Base-by-base conservation (phyloP, 179 eudicot genomes). In the Beta macrorhiza region DNA sequence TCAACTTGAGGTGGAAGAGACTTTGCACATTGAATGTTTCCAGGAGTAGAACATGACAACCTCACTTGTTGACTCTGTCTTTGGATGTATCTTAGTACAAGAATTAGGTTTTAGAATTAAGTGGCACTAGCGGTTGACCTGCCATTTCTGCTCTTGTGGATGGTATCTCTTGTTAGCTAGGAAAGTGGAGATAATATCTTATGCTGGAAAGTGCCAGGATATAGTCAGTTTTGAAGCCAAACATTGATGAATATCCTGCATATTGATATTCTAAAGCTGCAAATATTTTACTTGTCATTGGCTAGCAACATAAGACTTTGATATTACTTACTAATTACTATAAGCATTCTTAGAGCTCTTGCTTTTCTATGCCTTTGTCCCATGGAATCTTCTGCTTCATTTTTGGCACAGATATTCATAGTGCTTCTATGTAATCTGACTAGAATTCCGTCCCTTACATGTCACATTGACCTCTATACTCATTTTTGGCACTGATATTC, bases 61-160 rank as follows among this genome's bases (percentile, higher is more conserved):
- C 32, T 59, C 17, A 70, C 37, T 77, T 75, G 67, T 67, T 75
- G 78, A 82, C 77, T 80, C 25, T 15, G 29, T 49, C 73, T 70
- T 37, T 64, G 16, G 49, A 61, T 80, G 29, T 76, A 62, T 67
- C 75, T 76, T 77, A 72, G 69, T 62, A 71, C 69, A 63, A 80
- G 15, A 49, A 57, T 5, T 69, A 59, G 42, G 8, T 5, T 55
- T 57, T 64, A 49, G 64, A 68, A 55, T 14, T 17, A 7, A 69
- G 16, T 25, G 14, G 49, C 47, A 17, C 55, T 42, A 45, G 61
- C 17, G 5, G 78, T 56, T 56, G 62, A 57, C 55, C 32, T 76
- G 8, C 49, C 62, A 55, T 22, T 62, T 78, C 20, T 71, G 62
- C 55, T 29, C 20, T 62, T 63, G 77, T 37, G 51, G n/a, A 78